phyloP scores from a whole-genome alignment of 305 asterid species.

The Withania somnifera region DNA sequence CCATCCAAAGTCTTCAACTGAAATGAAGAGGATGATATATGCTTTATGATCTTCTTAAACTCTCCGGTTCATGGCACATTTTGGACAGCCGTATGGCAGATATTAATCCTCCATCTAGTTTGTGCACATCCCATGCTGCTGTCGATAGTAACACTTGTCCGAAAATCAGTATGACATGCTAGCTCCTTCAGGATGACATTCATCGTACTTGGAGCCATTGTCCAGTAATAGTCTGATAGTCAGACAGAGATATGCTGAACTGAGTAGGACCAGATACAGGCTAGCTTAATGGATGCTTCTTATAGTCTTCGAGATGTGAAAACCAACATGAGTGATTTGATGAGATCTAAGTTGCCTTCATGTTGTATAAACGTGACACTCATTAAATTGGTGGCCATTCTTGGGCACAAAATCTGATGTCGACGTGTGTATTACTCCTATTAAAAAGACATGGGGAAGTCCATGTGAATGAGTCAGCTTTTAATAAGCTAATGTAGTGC shows the following conservation, averaged over 20 bases:
- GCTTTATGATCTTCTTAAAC: constrained; percentile 4
- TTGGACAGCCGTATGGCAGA: neutral
- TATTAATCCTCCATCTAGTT: neutral
- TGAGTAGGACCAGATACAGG: neutral
- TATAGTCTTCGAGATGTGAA: neutral
- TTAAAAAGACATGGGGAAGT: neutral
- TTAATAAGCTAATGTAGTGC: neutral
- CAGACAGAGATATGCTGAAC: neutral
- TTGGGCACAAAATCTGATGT: neutral
- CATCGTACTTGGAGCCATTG: neutral
- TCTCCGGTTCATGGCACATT: neutral
- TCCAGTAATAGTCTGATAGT: neutral
- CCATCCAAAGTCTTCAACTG: constrained; percentile 20
- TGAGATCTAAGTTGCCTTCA: neutral
- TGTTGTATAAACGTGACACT: neutral
- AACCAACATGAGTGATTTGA: neutral
- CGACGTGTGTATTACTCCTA: neutral
- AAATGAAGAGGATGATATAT: constrained; percentile 86
- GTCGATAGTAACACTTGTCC: neutral
- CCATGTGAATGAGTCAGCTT: neutral
- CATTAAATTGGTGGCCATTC: neutral
- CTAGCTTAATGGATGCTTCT: neutral
- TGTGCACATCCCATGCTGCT: neutral
- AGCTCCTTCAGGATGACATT: no score
- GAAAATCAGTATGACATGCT: neutral